Evolutionary conservation across 805 yeast species (phyloP).

Genomic region (Suhomyces sp.): DNA sequence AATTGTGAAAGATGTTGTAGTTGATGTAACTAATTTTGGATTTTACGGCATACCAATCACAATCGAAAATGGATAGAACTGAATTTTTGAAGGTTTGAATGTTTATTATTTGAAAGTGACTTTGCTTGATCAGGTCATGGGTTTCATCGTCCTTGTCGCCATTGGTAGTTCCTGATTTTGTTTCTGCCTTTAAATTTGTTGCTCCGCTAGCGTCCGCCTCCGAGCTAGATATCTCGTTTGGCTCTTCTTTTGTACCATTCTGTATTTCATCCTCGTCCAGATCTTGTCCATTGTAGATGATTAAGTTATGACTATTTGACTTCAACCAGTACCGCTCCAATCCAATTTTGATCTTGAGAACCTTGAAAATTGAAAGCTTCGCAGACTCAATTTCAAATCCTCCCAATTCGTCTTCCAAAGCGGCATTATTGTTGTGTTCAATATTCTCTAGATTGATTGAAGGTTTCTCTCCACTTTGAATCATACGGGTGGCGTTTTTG

Average conservation of each 20-base stretch:
- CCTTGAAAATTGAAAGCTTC: constrained; percentile 27
- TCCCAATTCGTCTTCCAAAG: constrained; percentile 30
- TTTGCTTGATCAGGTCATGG: constrained; percentile 1
- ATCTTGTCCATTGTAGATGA: constrained; percentile 26
- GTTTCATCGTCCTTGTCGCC: neutral
- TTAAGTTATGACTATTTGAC: constrained; percentile 37
- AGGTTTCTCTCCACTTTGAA: constrained; percentile 22
- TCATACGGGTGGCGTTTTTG: constrained; percentile 32
- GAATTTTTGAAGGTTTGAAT: constrained; percentile 29
- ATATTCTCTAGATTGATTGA: constrained; percentile 30
- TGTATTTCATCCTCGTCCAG: constrained; percentile 4
- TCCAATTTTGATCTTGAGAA: constrained; percentile 33
- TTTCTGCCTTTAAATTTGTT: neutral
- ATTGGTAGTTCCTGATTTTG: neutral
- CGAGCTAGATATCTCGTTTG: neutral
- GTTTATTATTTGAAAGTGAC: constrained; percentile 33
- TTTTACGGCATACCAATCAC: constrained; percentile 25
- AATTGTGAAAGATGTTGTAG: constrained; percentile 24
- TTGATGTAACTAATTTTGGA: constrained; percentile 18
- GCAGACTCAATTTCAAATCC: constrained; percentile 26
- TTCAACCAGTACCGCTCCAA: constrained; percentile 35
- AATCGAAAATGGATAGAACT: constrained; percentile 23
- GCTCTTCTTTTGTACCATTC: neutral
- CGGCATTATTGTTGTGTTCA: constrained; percentile 29
- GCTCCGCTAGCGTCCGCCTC: neutral